Conservation (phyloP, 345 rosid species). For the Citrus sp. region DNA sequence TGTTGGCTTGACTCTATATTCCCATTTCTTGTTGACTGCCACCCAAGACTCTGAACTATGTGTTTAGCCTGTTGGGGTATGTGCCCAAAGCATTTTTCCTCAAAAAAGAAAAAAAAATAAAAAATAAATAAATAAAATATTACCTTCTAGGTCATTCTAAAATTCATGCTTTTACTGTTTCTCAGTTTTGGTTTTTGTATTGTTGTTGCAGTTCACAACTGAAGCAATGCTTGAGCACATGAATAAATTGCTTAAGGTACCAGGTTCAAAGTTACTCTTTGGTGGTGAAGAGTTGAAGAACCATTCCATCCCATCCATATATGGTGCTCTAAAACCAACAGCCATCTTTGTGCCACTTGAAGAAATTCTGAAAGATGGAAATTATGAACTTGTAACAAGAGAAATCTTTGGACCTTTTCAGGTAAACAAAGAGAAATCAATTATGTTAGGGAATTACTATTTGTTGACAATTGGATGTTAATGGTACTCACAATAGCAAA, state of each 20-base stretch:
- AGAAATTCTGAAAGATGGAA: conserved; percentile 71
- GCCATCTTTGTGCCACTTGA: conserved; percentile 83
- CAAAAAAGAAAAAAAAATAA: too few species aligned
- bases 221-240: conserved; percentile 84
- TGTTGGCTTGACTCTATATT: not conserved
- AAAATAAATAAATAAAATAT: too few species aligned
- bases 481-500: not conserved
- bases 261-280: conserved; percentile 84
- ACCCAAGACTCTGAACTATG: too few species aligned
- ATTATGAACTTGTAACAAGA: conserved; percentile 72
- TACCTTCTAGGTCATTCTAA: not conserved
- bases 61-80: too few species aligned
- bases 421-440: conserved; percentile 36
- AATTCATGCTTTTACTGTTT: not conserved
- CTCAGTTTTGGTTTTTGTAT: conserved; percentile 3
- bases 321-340: conserved; percentile 90
- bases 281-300: conserved; percentile 77
- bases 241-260: conserved; percentile 70
- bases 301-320: conserved; percentile 84
- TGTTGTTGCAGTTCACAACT: conserved; percentile 60
- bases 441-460: not conserved
- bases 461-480: not conserved
- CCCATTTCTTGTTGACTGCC: not conserved
- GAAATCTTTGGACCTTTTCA: conserved; percentile 98
- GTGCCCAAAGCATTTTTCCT: not conserved